Percentiles rank a stretch among this genome's conserved stretches.
Conservation (phyloP, 2,329 filamentous ascomycete species). For the Grosmannia penicillata region DNA sequence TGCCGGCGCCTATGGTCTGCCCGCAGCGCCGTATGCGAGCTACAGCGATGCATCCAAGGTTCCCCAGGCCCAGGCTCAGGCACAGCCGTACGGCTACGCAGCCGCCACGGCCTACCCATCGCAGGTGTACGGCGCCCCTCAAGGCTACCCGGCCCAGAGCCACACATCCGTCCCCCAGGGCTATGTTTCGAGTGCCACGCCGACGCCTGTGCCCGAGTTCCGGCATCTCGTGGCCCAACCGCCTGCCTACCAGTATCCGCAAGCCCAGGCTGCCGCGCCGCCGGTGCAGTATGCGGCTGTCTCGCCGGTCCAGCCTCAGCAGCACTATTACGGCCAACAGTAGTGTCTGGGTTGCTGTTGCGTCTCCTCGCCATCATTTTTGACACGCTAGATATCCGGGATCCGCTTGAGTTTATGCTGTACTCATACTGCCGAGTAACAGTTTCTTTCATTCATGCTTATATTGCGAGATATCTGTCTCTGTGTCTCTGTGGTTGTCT, state of each 20-base stretch:
- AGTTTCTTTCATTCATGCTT: too few relatives aligned
- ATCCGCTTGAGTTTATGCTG: too few relatives aligned
- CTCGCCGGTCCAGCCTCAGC: not conserved
- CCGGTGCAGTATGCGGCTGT: not conserved
- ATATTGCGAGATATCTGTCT: too few relatives aligned
- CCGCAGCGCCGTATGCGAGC: not conserved
- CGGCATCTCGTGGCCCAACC: too few relatives aligned
- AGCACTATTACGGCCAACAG: not conserved
- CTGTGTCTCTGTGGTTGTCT: too few relatives aligned
- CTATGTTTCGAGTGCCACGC: not conserved
- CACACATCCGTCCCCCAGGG: not conserved
- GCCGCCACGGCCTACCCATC: not conserved
- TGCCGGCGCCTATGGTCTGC: not conserved
- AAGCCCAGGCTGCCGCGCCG: conserved; percentile 4
- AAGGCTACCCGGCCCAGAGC: not conserved
- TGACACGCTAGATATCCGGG: too few relatives aligned
- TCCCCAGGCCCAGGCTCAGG: not conserved
- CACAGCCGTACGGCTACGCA: not conserved
- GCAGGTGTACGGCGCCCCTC: not conserved
- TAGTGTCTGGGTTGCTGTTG: not conserved
- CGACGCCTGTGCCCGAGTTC: not conserved
- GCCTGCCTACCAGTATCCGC: not conserved
- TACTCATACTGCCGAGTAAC: too few relatives aligned
- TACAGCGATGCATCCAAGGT: not conserved
- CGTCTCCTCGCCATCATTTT: too few relatives aligned